A percentile compares a stretch with the other conserved stretches of the same genome.
These are phyloP conservation scores for Malassezia nana DNA, from an alignment of 1,284 basidiomycete genomes.

Conservation along the genomic window DNA sequence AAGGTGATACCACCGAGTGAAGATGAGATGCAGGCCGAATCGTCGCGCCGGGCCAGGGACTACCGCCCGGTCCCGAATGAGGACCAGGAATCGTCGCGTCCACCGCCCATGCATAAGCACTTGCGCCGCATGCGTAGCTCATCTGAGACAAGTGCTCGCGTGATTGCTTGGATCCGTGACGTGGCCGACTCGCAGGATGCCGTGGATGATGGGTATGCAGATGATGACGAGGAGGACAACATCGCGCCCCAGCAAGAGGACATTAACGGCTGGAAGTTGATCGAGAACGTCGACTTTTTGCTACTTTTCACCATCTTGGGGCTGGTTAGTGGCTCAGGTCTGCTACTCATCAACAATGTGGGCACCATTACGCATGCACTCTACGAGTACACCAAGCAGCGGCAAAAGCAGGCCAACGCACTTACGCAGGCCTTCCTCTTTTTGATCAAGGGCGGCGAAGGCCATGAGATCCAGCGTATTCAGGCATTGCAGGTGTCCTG, in stretches of 20 bases:
- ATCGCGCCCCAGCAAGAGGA: conserved; percentile 38
- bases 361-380: conserved; percentile 82
- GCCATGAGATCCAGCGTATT: conserved; percentile 59
- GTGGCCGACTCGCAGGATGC: neutral
- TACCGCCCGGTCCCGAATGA: neutral
- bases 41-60: neutral
- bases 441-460: conserved; percentile 54
- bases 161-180: conserved; percentile 19
- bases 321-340: conserved; percentile 71
- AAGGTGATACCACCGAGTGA: conserved; percentile 54
- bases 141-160: conserved; percentile 29
- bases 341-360: conserved; percentile 93
- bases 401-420: neutral
- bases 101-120: neutral
- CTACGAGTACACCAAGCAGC: conserved; percentile 54
- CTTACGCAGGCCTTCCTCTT: neutral
- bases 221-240: conserved; percentile 2
- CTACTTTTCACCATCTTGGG: conserved; percentile 63
- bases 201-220: neutral
- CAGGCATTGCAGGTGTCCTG: conserved; percentile 67
- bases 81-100: neutral
- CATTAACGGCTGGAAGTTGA: conserved; percentile 54
- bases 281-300: conserved; percentile 61
- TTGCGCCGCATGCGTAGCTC: conserved; percentile 17
- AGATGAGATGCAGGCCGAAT: neutral